Base-by-base conservation (phyloP, 2,329 filamentous ascomycete genomes). In the Bipolaris zeicola region DNA sequence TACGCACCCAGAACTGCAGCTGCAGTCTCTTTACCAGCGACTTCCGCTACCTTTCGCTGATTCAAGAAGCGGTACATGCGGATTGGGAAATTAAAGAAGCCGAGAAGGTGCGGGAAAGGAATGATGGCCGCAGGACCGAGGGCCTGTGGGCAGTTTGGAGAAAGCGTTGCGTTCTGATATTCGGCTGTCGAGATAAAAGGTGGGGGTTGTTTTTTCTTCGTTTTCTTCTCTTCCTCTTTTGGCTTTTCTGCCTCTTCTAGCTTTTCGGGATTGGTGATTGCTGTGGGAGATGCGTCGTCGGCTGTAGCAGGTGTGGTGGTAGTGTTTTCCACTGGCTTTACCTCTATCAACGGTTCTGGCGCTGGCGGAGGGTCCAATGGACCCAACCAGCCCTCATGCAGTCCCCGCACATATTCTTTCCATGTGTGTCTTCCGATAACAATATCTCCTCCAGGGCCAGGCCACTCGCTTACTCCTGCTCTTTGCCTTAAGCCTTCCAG, bases 331-430 rank as follows among this genome's bases (percentile, higher is more conserved):
- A 58, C 49, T n/a, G 48, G 45, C 6, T 55, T 44, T 13, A 58
- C 55, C 33, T 72, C 68, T 24, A 71, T 64, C 18, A 68, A 62
- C 37, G 65, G 8, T 20, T 60, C 56, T 50, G 55, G 33, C 6
- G 50, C 60, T 50, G 68, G 64, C 1, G 89, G 89, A 53, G 86
- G 77, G 57, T 89, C 85, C 41, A 96, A 79, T 6, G 95, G 92
- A 0, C 95, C 94, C 22, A 99, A 80, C 94, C 95, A 99, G 53
- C 95, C 95, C 78, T 99, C 95, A 74, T 99, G 95, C 64, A 98
- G 73, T 43, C 95, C 95, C 56, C 93, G 85, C 22, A 98, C 81
- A 75, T 98, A 99, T 78, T 99, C 95, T 79, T 97, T 99, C 95
- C 95, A 99, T 8, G 94, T 89, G 73, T 97, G 90, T 54, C 94